Evolutionary conservation across 805 yeast species (phyloP).

Genomic region (Jamesozyma rosinii): DNA sequence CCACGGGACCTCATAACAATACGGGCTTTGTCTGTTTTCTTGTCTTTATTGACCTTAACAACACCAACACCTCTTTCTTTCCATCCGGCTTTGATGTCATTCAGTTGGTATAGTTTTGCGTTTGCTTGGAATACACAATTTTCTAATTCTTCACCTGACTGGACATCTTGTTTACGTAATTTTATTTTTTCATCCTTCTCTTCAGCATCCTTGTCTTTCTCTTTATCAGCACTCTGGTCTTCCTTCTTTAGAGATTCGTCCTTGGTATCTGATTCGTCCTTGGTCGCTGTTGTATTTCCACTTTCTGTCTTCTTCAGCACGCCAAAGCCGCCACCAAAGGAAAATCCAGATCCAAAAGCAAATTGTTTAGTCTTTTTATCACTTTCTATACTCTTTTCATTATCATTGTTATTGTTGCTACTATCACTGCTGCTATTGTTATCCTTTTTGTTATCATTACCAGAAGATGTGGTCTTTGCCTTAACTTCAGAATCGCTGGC

Average conservation of each 20-base stretch:
- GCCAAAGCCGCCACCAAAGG: slow-evolving; percentile 33
- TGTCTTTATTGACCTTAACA: slow-evolving; percentile 59
- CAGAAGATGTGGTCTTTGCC: too few relatives aligned
- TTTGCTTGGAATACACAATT: slow-evolving; percentile 54
- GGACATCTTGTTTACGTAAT: slow-evolving; percentile 46
- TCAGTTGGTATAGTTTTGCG: slow-evolving; percentile 71
- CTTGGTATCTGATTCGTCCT: slow-evolving; percentile 8
- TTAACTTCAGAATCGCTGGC: slow-evolving; percentile 1
- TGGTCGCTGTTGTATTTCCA: slow-evolving; percentile 8
- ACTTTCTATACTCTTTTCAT: slow-evolving; percentile 3
- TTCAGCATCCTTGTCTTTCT: neutral
- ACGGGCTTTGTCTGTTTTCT: slow-evolving; percentile 42
- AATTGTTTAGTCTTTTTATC: slow-evolving; percentile 13
- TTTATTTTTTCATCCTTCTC: slow-evolving; percentile 35
- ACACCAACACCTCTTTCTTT: slow-evolving; percentile 89
- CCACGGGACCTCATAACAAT: slow-evolving; percentile 89
- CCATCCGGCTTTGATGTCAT: slow-evolving; percentile 72
- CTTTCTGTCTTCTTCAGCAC: slow-evolving; percentile 15
- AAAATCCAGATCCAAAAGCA: slow-evolving; percentile 39
- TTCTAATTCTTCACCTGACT: slow-evolving; percentile 90
- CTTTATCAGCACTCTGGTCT: slow-evolving; percentile 2
- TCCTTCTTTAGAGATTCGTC: slow-evolving; percentile 7
- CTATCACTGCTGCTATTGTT: neutral
- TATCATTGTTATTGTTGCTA: neutral
- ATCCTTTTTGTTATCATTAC: slow-evolving; percentile 2